These are phyloP conservation scores for Astragalus glycyphyllos DNA, from an alignment of 306 rosid genomes.

Conservation along the genomic window DNA sequence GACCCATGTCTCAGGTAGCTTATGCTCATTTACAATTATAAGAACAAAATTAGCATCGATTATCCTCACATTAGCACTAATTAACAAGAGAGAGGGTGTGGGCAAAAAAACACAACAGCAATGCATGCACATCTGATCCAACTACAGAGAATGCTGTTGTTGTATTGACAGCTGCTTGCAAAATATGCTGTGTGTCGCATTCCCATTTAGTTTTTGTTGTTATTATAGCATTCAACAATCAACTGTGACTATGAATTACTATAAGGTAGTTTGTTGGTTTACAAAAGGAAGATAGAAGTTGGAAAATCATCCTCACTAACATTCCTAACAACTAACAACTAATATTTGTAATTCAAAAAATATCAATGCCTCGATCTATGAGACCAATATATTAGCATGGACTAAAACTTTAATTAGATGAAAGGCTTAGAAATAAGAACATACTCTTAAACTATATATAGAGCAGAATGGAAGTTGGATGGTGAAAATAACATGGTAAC, in stretches of 20 bases:
- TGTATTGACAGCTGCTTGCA: slow-evolving; percentile 40
- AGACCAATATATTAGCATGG: background rate
- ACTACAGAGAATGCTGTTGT: background rate
- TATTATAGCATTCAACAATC: slow-evolving; percentile 19
- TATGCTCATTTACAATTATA: slow-evolving; percentile 23
- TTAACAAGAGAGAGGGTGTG: background rate
- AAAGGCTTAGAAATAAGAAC: background rate
- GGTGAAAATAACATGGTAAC: slow-evolving; percentile 18
- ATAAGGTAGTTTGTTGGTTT: too few species aligned
- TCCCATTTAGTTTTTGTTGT: background rate
- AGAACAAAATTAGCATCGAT: background rate
- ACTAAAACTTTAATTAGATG: background rate
- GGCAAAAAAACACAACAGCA: background rate
- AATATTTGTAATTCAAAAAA: too few species aligned
- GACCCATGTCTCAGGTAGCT: background rate
- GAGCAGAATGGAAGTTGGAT: background rate
- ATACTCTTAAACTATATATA: background rate
- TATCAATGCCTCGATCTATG: too few species aligned
- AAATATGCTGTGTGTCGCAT: slow-evolving; percentile 37
- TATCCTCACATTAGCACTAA: slow-evolving; percentile 39
- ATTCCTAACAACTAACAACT: too few species aligned
- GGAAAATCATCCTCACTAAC: too few species aligned
- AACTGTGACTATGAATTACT: background rate
- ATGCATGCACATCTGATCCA: background rate
- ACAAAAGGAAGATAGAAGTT: too few species aligned